These are phyloP conservation scores for Kwoniella heveanensis DNA, from an alignment of 768 basidiomycete genomes.

Conservation along the genomic window DNA sequence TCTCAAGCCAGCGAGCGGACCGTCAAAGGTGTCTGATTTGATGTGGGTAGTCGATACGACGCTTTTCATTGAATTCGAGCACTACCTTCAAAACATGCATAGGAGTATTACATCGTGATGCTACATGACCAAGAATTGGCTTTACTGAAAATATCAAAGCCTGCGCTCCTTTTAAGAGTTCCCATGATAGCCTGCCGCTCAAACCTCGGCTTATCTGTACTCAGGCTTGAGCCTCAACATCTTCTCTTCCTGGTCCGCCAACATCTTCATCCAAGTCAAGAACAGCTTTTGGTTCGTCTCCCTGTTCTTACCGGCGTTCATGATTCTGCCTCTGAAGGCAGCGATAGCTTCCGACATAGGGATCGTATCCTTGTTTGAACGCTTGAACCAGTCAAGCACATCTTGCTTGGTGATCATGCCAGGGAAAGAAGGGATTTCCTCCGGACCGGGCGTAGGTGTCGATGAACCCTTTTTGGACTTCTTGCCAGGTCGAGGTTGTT, in stretches of 20 bases:
- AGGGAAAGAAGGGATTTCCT: constrained; percentile 34
- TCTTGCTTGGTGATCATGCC: constrained; percentile 44
- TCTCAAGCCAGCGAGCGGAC: too few relatives aligned
- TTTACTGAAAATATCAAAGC: too few relatives aligned
- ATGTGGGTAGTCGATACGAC: too few relatives aligned
- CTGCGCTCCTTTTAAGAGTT: too few relatives aligned
- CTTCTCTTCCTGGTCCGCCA: constrained; percentile 26
- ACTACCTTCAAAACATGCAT: too few relatives aligned
- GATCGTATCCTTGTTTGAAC: constrained; percentile 15
- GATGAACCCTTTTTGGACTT: constrained; percentile 40
- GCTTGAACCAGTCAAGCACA: constrained; percentile 40
- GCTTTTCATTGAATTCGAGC: too few relatives aligned
- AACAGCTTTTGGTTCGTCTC: constrained; percentile 40
- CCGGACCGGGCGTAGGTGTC: constrained; percentile 41
- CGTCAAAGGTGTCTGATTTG: too few relatives aligned
- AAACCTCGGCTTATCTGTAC: too few relatives aligned
- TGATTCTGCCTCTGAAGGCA: constrained; percentile 35
- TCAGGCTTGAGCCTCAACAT: constrained; percentile 34
- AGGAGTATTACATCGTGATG: too few relatives aligned
- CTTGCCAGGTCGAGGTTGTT: constrained; percentile 24
- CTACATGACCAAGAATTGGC: too few relatives aligned
- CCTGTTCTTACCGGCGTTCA: constrained; percentile 20
- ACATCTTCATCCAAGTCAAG: constrained; percentile 27
- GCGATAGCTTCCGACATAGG: constrained; percentile 32
- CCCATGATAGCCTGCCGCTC: too few relatives aligned